Base-by-base conservation (phyloP, 2,329 filamentous ascomycete species). In the Fusarium sp. region DNA sequence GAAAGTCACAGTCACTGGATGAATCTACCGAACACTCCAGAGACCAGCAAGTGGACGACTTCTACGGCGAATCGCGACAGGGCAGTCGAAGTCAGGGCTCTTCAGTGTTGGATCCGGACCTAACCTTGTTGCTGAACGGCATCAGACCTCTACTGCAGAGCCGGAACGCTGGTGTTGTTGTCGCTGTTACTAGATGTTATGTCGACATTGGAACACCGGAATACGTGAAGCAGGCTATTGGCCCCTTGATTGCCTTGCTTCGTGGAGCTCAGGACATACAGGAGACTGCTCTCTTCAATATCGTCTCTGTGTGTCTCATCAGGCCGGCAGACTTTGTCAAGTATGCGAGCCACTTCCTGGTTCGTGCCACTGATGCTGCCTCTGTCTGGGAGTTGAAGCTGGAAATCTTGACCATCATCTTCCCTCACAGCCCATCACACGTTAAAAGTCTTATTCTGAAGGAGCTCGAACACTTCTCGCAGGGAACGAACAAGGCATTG, bases 401-500 rank as follows among this genome's bases (percentile, higher is more conserved):
- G 26, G 97, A 99, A 78, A 83, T 97, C 6, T 84, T 98, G 57
- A 95, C 96, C 0, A 85, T 99, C 64, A 90, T 98, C 70, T 99
- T 98, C 74, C 94, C 95, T 0, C 88, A 97, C 76, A 91, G 91
- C 69, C 89, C 91, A 8, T 78, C 88, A 12, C 90, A 93, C 62
- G 84, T 92, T 62, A 97, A 97, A 79, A 92, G 92, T 58, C 85
- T 99, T 9, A 93, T 98, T 44, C 85, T 99, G 50, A 94, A 92
- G 70, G 96, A 99, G 77, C 86, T 99, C 8, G 94, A 97, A 75
- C 95, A 98, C 80, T 98, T 98, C 79, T 93, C 93, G 1, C 89
- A 91, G 63, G 90, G 88, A 7, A 84, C 78, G 0, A 91, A 97
- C 77, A 89, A 92, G 66, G 87, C 89, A 2, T 85, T 98, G 13